A percentile compares a stretch with the other conserved stretches of the same genome.
These are phyloP conservation scores for Lenwebbia sp. DNA, from an alignment of 345 rosid species.

Conservation along the genomic window DNA sequence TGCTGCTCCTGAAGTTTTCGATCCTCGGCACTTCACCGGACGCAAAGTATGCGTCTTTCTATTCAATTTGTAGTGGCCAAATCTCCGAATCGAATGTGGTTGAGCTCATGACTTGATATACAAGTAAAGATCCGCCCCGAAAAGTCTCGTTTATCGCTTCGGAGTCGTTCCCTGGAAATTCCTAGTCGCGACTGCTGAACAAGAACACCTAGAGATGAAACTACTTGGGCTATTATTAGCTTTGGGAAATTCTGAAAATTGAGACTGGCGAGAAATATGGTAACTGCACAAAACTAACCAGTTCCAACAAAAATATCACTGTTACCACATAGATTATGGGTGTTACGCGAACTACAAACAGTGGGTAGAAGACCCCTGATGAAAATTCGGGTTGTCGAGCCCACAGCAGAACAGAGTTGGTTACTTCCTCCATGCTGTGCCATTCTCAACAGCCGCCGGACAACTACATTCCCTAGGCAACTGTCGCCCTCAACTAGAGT, in stretches of 20 bases:
- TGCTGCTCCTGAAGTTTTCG: neutral
- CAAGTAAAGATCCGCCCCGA: neutral
- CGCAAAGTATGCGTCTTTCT: neutral
- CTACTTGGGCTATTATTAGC: neutral
- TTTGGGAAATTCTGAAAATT: neutral
- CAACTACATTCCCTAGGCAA: neutral
- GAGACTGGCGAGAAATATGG: neutral
- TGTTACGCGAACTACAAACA: neutral
- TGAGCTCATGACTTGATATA: neutral
- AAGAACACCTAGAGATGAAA: neutral
- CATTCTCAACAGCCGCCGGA: neutral
- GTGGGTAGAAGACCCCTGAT: neutral
- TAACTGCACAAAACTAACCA: neutral
- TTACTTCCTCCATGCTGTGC: neutral
- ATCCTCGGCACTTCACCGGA: neutral
- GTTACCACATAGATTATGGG: neutral
- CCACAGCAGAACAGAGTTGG: neutral
- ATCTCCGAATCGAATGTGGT: neutral
- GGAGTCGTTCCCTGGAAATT: neutral
- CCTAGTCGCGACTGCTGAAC: neutral
- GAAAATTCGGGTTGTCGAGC: neutral
- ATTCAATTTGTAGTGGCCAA: neutral
- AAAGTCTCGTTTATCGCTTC: neutral
- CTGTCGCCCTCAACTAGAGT: neutral
- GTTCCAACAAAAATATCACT: neutral